phyloP scores from a whole-genome alignment of 2,329 filamentous ascomycete species.

The Cucurbitaria berberidis region DNA sequence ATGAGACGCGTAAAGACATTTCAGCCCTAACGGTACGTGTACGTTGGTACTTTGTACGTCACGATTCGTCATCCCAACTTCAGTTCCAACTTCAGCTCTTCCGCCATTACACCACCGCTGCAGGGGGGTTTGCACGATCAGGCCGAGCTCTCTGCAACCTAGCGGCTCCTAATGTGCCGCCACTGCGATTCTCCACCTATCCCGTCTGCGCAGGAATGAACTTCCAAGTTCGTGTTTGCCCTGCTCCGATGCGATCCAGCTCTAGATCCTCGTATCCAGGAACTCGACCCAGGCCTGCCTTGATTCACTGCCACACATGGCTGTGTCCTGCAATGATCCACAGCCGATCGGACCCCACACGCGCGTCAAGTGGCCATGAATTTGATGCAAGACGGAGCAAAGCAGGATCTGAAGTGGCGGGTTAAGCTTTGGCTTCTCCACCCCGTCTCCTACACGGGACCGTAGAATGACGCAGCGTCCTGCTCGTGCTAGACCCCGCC shows the following conservation, averaged over 20 bases:
- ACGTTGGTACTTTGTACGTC: constrained; percentile 10
- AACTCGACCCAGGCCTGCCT: constrained; percentile 11
- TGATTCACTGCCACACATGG: constrained; percentile 27
- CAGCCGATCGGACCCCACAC: constrained; percentile 7
- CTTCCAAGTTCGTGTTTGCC: constrained; percentile 9
- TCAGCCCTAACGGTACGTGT: background rate
- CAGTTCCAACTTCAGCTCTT: too few species aligned
- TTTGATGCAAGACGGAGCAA: constrained; percentile 12
- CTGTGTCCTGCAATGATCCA: constrained; percentile 15
- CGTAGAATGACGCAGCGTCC: constrained; percentile 35
- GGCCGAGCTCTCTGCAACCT: constrained; percentile 3
- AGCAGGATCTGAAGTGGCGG: constrained; percentile 30
- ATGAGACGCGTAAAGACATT: background rate
- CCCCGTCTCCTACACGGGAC: constrained; percentile 22
- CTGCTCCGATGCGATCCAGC: constrained; percentile 7
- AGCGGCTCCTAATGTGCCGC: background rate
- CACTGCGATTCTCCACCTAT: constrained; percentile 19
- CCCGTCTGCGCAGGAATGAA: constrained; percentile 9
- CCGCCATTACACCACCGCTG: background rate
- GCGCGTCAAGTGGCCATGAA: constrained; percentile 4
- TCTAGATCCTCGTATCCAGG: constrained; percentile 24
- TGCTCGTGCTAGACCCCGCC: constrained; percentile 23
- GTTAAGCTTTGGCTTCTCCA: constrained; percentile 34
- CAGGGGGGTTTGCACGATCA: constrained; percentile 1
- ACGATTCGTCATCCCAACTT: constrained; percentile 10